Base-by-base conservation (phyloP, 2,329 filamentous ascomycete genomes). In the Monosporascus sp. region DNA sequence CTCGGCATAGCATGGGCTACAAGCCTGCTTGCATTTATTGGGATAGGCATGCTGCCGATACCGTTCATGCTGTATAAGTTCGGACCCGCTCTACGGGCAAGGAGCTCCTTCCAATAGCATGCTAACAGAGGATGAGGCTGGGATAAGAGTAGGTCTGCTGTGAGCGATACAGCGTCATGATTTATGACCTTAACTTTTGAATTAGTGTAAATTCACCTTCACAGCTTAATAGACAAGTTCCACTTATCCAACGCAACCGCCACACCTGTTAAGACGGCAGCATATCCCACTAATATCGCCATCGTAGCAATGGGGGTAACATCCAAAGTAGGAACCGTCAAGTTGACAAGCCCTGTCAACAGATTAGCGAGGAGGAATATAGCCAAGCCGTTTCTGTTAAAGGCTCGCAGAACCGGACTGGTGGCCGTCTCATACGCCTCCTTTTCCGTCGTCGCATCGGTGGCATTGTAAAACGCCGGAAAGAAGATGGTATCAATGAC, bases 341-440 rank as follows among this genome's bases (percentile, higher is more conserved):
- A 77, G 68, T 99, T 99, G 51, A 97, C 87, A 17, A 90, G 67
- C 0, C 94, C 94, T 1, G 94, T 99, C 57, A 96, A 71, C 47
- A 99, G 71, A 66, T 99, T 99, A 2, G 94, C 92, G 38, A 92
- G 65, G 54, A 99, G 71, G 67, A 99, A 99, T 1, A 97, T 72
- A 1, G 83, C 84, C 47, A 99, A 75, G 0, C 94, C 92, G 63
- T 97, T 97, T 51, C 88, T 81, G 67, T 99, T 99, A 67, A 88
- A 95, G 0, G 90, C 89, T 46, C 84, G 78, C 57, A 97, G 74
- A n/a, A 97, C 79, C 38, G 76, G 81, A 66, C 91, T 96, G 3
- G 91, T 97, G 4, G 90, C 87, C 46, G 80, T 75, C 46, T 80
- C 74, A 57, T 85, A 83, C 3, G 81, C 81, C 56, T 86, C 83